Base-by-base conservation (phyloP, 345 rosid genomes). In the Angophora floribunda region DNA sequence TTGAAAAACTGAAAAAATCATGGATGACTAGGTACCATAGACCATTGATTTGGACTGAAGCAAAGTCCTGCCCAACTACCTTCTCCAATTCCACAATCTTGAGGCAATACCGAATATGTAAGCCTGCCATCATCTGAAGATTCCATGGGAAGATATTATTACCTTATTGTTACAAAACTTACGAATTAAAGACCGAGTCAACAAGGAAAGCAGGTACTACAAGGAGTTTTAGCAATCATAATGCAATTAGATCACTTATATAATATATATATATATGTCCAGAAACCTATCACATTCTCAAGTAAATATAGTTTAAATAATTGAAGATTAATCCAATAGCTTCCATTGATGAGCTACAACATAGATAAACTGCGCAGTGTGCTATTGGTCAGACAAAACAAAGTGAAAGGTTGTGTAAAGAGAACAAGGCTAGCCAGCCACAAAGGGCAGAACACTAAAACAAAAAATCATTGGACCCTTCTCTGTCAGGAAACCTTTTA, bases 21-120 rank as follows among this genome's bases (percentile, higher is more conserved):
- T 45, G 51, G 67, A 85, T 87, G 79, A 65, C 52, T 7, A 87
- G 26, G 87, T 93, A 94, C 96, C 95, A 89, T 92, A 89, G 95
- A 93, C 93, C 94, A 94, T 67, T 95, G 96, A 89, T 65, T 91
- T 86, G 95, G 97, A 93, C 95, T 92, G 90, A 95, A 94, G 92
- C 96, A 93, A 52, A 94, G 92, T 86, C 97, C 97, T 44, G 97
- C 92, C 96, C 97, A 95, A 86, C 96, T 92, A 86, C 94, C 93
- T 93, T 95, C 97, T 92, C 97, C 95, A 85, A 93, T 93, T 85
- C 95, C 97, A 92, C 89, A 91, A 92, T 94, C 95, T 84, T 87
- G 93, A 88, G 97, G 97, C 89, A 94, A 87, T 19, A 90, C 95
- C 16, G 96, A 95, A 90, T 94, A 94, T 17, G 96, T 91, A 85